These are phyloP conservation scores for Teratosphaeria zuluensis DNA, from an alignment of 2,329 filamentous ascomycete genomes.

Conservation along the genomic window DNA sequence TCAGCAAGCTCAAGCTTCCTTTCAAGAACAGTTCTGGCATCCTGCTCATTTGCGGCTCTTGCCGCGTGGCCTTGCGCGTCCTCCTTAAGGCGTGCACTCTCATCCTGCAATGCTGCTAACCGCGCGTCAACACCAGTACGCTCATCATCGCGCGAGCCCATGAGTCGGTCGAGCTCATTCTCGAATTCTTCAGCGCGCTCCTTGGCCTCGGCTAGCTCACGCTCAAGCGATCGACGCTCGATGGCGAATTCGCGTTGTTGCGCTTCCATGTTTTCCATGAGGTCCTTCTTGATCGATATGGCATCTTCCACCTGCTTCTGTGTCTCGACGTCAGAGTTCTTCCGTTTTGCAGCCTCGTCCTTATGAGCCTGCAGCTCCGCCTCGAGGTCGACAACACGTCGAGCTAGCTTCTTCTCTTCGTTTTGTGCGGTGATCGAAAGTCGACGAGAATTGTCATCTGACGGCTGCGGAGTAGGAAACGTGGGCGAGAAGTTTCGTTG, in stretches of 20 bases:
- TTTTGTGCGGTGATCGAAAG: conserved; percentile 55
- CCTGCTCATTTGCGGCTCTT: conserved; percentile 49
- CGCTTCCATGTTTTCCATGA: conserved; percentile 89
- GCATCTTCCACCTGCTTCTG: conserved; percentile 70
- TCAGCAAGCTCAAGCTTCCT: conserved; percentile 32
- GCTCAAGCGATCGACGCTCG: conserved; percentile 73
- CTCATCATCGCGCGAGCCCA: conserved; percentile 76
- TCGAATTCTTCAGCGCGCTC: conserved; percentile 77
- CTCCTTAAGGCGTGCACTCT: conserved; percentile 53
- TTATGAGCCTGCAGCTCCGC: conserved; percentile 66
- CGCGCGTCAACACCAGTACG: conserved; percentile 60
- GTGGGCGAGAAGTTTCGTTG: conserved; percentile 8
- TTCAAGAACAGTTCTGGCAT: conserved; percentile 54
- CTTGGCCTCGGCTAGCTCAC: conserved; percentile 67
- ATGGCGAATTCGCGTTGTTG: conserved; percentile 79
- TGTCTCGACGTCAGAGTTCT: conserved; percentile 49
- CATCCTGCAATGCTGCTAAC: conserved; percentile 57
- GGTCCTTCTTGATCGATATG: conserved; percentile 84
- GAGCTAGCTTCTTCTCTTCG: conserved; percentile 51
- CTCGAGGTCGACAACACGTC: conserved; percentile 60
- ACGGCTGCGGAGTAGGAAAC: conserved; percentile 8
- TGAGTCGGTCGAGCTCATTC: conserved; percentile 78
- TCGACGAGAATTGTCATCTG: conserved; percentile 30
- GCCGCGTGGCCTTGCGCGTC: conserved; percentile 52
- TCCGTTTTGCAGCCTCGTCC: conserved; percentile 52